Base-by-base conservation (phyloP, 2,329 filamentous ascomycete species). In the Chalaropsis thielavioides region DNA sequence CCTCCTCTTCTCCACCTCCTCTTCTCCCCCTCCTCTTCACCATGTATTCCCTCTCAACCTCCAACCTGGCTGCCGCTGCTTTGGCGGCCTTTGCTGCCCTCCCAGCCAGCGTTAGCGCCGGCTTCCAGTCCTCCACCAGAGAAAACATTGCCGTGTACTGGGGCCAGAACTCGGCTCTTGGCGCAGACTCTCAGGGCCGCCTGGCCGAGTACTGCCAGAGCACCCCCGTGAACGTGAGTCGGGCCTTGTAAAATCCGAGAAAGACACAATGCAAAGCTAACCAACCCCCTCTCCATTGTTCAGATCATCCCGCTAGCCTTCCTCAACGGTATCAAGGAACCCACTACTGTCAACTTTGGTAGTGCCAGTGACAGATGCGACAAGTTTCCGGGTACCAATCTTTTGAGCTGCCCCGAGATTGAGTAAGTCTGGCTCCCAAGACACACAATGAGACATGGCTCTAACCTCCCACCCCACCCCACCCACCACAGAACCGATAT, bases 141-240 rank as follows among this genome's bases (percentile, higher is more conserved):
- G 76, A 72, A 61, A 88, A 87, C 69, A 71, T 88, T 64, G 84
- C 81, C 31, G 77, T 87, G 1, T 89, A 89, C 72, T 89, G 85
- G 85, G 86, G 84, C 76, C 73, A 70, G 73, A 64, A 64, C 44
- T 56, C 63, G 24, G 75, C 75, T 2, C 73, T 70, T 19, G 78
- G 78, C 2, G 68, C 74, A 7, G 68, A 75, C 19, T 75, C 77
- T 1, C 85, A 88, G 71, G 75, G 81, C 68, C 75, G 80, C 3
- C 75, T 88, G 3, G 75, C 78, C 1, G 73, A 78, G 63, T 88
- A 87, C 72, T 87, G 84, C 70, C 73, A 78, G 64, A 80, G 80
- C 68, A 72, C 74, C 13, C 72, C 81, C 63, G 72, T 82, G 56
- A 75, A 82, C 70, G 77, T 79, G 69, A 71, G 75, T 70, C 51